These are phyloP conservation scores for Metarhizium guizhouense DNA, from an alignment of 2,329 filamentous ascomycete genomes.

Conservation along the genomic window DNA sequence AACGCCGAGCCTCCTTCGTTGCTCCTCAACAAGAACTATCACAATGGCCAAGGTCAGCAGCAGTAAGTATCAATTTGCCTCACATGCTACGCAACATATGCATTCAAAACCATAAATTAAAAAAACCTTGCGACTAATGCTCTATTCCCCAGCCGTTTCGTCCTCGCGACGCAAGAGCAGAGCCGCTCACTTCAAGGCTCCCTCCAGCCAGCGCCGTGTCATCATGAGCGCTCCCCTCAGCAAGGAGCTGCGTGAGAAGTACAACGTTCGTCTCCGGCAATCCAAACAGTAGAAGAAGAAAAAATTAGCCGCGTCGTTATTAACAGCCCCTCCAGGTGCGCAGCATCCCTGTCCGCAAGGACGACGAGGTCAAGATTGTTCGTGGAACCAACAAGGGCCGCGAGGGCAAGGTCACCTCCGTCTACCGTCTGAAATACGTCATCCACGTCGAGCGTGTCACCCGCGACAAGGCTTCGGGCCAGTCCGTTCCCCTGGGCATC, in stretches of 20 bases:
- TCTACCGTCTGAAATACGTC: slow-evolving; percentile 97
- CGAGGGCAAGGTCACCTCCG: slow-evolving; percentile 95
- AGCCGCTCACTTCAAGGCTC: slow-evolving; percentile 95
- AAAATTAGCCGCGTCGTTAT: not conserved
- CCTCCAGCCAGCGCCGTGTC: slow-evolving; percentile 84
- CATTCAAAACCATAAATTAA: not conserved
- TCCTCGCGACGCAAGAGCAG: slow-evolving; percentile 97
- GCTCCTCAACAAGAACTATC: slow-evolving; percentile 24
- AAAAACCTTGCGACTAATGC: not conserved
- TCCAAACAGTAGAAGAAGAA: not conserved
- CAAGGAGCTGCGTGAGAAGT: slow-evolving; percentile 98
- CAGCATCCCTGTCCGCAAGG: slow-evolving; percentile 94
- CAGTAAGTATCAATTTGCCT: slow-evolving; percentile 30
- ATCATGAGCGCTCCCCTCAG: slow-evolving; percentile 95
- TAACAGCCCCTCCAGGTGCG: slow-evolving; percentile 55
- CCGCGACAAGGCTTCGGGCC: slow-evolving; percentile 95
- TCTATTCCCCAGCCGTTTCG: slow-evolving; percentile 37
- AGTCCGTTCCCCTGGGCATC: slow-evolving; percentile 89
- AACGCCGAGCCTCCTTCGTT: slow-evolving; percentile 19
- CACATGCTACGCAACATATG: not conserved
- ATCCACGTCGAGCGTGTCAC: slow-evolving; percentile 95
- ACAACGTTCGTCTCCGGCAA: slow-evolving; percentile 64
- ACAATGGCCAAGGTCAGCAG: slow-evolving; percentile 66
- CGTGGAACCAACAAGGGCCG: slow-evolving; percentile 94
- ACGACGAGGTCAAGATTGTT: slow-evolving; percentile 88